Conservation (phyloP, 805 yeast species). For the Metschnikowia continentalis region DNA sequence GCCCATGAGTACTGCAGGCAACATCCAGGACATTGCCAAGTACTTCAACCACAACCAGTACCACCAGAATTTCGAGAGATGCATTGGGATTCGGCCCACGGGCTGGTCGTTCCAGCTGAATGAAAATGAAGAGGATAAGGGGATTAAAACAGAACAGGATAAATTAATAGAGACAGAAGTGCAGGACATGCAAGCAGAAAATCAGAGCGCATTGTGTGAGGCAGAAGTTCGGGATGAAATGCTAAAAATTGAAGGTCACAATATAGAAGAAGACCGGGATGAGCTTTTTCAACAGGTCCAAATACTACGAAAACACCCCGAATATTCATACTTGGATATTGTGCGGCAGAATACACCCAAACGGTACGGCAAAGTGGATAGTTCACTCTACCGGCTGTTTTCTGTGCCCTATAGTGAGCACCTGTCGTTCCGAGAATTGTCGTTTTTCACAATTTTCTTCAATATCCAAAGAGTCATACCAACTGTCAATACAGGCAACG, state of each 20-base stretch:
- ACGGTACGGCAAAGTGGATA: constrained; percentile 19
- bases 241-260: too few species aligned
- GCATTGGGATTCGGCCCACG: constrained; percentile 79
- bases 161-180: constrained; percentile 8
- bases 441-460: constrained; percentile 55
- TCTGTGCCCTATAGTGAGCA: constrained; percentile 91
- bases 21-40: constrained; percentile 40
- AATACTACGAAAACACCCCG: constrained; percentile 18
- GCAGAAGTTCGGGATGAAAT: neutral
- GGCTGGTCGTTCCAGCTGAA: constrained; percentile 69
- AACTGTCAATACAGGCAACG: constrained; percentile 57
- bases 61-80: constrained; percentile 46
- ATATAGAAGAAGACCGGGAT: neutral
- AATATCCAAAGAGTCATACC: constrained; percentile 59
- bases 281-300: neutral
- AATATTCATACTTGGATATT: constrained; percentile 25
- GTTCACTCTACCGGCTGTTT: constrained; percentile 42
- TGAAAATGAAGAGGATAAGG: too few species aligned
- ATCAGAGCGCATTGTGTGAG: too few species aligned
- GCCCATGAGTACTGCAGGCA: constrained; percentile 55
- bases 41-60: constrained; percentile 48
- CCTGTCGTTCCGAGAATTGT: constrained; percentile 79
- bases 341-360: constrained; percentile 24
- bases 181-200: constrained; percentile 1
- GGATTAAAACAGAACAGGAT: neutral